Conservation (phyloP, 306 rosid species). For the Phaseolus lunatus region DNA sequence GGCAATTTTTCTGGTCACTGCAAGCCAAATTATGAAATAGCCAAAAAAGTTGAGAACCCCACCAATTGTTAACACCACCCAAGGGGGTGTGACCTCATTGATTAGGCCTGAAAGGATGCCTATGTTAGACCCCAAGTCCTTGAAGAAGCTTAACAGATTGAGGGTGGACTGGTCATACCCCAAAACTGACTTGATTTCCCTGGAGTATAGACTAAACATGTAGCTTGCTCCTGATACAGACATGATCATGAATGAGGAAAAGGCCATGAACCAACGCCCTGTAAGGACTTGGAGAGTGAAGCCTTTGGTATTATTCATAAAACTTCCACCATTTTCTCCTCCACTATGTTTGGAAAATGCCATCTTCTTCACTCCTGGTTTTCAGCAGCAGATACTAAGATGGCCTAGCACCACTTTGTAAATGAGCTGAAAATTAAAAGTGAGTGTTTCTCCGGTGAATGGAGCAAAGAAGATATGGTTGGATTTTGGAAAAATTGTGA, state of each 20-base stretch:
- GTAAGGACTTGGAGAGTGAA: slow-evolving; percentile 44
- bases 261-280: slow-evolving; percentile 58
- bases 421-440: neutral
- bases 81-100: slow-evolving; percentile 55
- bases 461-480: neutral
- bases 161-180: slow-evolving; percentile 58
- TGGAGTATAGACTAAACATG: slow-evolving; percentile 53
- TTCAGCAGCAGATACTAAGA: neutral
- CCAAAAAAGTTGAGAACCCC: slow-evolving; percentile 52
- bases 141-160: slow-evolving; percentile 50
- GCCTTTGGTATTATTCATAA: neutral
- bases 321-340: neutral
- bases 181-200: slow-evolving; percentile 49
- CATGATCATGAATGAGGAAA: slow-evolving; percentile 55
- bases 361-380: slow-evolving; percentile 21
- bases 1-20: slow-evolving; percentile 49
- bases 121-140: slow-evolving; percentile 52
- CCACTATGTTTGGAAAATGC: neutral
- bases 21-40: slow-evolving; percentile 56
- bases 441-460: neutral
- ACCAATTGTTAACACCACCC: slow-evolving; percentile 49
- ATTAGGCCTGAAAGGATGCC: slow-evolving; percentile 53
- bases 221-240: slow-evolving; percentile 58
- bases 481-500: neutral
- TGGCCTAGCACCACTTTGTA: no score